Conservation (phyloP, 805 yeast species). For the Ogataea methylovora region DNA sequence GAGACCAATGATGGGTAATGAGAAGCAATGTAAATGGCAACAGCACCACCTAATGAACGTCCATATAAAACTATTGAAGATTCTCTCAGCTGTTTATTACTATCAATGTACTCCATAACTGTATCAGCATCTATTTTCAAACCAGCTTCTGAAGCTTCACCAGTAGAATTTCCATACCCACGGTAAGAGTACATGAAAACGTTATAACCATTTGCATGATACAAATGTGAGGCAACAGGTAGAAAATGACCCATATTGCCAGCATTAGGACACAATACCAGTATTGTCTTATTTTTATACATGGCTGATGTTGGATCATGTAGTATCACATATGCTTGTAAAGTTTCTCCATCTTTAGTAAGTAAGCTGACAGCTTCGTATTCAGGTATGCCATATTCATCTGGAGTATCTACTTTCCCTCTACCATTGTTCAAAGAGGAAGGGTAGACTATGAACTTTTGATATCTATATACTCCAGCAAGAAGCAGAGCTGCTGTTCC, state of each 20-base stretch:
- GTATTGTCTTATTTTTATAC: conserved; percentile 57
- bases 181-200: conserved; percentile 83
- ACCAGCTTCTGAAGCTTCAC: conserved; percentile 70
- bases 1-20: conserved; percentile 40
- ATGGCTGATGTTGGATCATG: conserved; percentile 33
- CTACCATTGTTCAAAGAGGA: conserved; percentile 69
- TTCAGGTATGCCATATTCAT: conserved; percentile 47
- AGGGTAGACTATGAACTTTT: conserved; percentile 73
- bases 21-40: conserved; percentile 74
- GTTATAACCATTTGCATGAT: conserved; percentile 55
- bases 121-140: conserved; percentile 77
- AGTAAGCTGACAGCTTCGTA: conserved; percentile 52
- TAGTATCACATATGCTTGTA: conserved; percentile 58
- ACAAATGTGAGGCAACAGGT: conserved; percentile 71
- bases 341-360: conserved; percentile 62
- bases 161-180: conserved; percentile 83
- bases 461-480: conserved; percentile 52
- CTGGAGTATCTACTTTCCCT: conserved; percentile 72
- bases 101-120: conserved; percentile 48
- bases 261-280: conserved; percentile 86
- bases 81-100: conserved; percentile 43
- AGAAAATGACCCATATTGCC: conserved; percentile 91
- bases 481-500: conserved; percentile 38
- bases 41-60: conserved; percentile 93
- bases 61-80: conserved; percentile 70